Base-by-base conservation (phyloP, 306 rosid species). In the Lagenaria siceraria region DNA sequence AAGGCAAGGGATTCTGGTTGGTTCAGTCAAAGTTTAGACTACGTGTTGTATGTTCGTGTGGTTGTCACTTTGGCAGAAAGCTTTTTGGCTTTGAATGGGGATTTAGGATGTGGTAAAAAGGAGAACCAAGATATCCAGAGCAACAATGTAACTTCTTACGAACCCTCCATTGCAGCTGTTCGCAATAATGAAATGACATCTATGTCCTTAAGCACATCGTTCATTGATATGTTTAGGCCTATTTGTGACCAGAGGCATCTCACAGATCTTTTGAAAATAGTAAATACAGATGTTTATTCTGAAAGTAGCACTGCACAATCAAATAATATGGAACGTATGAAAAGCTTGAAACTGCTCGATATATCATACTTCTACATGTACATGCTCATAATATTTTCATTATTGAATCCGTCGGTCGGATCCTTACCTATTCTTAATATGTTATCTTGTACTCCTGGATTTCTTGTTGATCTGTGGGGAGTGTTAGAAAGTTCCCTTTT, bases 361-460 rank as follows among this genome's bases (percentile, higher is more conserved):
- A 64, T 95, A 83, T 90, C 89, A 70, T 86, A 80, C 82, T 88
- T 95, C 72, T 95, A 95, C 82, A 92, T 96, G 35, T 87, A 80
- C 88, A 80, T 90, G 80, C 87, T 95, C 54, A 88, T 89, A 87
- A 78, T 95, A 81, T 86, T 90, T 83, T 84, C 96, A 40, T 77
- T 78, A 56, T 79, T 95, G 84, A 87, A 86, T 88, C 95, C 96
- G 33, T 40, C 76, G 40, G 85, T 82, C 85, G 97, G 96, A 72
- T 83, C 93, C 3, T 88, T 90, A 75, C 88, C 90, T 46, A 78
- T 92, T 83, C 96, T 95, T 78, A 95, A 95, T 86, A 87, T 90
- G 98, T 91, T 95, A 61, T 89, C 98, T 14, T 95, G 90, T 80
- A 89, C 96, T 82, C 97, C 98, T 76, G 97, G 96, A 63, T 95